Evolutionary conservation across 2,329 filamentous ascomycete species (phyloP), one percentile per base, ranked within the genome.

Genomic region (Aspergillus ibericus): DNA sequence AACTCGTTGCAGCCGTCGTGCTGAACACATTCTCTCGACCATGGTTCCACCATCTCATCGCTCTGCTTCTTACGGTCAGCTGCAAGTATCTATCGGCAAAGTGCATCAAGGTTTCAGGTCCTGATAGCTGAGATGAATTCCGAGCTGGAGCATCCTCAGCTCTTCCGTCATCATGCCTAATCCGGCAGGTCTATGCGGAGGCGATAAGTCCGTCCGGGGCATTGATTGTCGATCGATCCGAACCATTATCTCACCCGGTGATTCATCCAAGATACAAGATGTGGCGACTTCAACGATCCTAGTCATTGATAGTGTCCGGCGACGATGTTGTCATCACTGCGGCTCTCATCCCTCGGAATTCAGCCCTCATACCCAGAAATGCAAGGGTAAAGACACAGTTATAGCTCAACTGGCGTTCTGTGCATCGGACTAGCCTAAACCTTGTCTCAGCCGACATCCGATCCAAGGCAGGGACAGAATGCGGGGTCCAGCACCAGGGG

Each of bases 191-290:
- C 22, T 40, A 56, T 42, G 54, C 54, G 54, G 54, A 40, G 34
- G 46, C 48, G 54, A 56, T 56, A 56, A 44, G 18, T 42, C 15
- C 16, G 36, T 51, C 51, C 46, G 54, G 35, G 35, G 46, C 38
- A 34, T 18, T 32, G 54, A 56, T 56, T 51, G 54, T 56, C 46
- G 54, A 56, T 56, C 46, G 46, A 56, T 56, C 54, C 12, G 22
- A 50, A 29, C 22, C 54, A 53, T 32, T 53, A 42, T 53, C 36
- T 44, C 18, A 18, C 49, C 49, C 49, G 5, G 48, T n/a, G 51
- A 12, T 20, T 40, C 40, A 16, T 10, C 13, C 10, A 32, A 15
- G 29, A 51, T 36, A 35, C 48, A 34, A 6, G 2, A 51, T 27
- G 29, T 51, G 48, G 48, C 34, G 5, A 51, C 10, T 51, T 2